A percentile compares a stretch with the other conserved stretches of the same genome.
Conservation (phyloP, 352 stramenopile genomes). For the Globisporangium abappressorium region DNA sequence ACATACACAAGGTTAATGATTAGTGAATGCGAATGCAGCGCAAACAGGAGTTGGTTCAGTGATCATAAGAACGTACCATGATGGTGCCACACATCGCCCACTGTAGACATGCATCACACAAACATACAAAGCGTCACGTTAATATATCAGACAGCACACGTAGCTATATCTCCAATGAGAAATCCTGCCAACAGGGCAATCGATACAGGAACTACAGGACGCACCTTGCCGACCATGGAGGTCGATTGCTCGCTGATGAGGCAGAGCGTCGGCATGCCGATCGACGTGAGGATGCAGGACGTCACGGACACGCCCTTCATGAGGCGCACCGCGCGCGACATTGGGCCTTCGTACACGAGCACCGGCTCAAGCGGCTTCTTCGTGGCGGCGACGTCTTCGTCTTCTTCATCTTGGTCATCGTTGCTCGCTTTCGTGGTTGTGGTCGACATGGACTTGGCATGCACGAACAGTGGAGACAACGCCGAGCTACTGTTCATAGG, state of each 20-base stretch:
- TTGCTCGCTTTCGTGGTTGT: neutral
- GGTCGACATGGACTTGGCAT: constrained; percentile 12
- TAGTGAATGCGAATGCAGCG: neutral
- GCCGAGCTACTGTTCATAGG: neutral
- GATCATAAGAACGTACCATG: constrained; percentile 40
- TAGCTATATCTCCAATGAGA: neutral
- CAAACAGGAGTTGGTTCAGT: neutral
- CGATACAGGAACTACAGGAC: neutral
- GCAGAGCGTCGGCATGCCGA: constrained; percentile 79
- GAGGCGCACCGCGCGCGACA: constrained; percentile 70
- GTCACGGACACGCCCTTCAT: constrained; percentile 89
- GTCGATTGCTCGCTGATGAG: constrained; percentile 68
- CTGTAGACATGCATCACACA: constrained; percentile 16
- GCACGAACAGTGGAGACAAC: neutral
- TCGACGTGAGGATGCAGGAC: constrained; percentile 73
- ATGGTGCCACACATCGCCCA: constrained; percentile 89
- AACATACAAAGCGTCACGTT: neutral
- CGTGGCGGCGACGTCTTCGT: neutral
- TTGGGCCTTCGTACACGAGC: constrained; percentile 67
- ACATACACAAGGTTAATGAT: neutral
- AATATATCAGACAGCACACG: neutral
- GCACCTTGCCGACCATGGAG: constrained; percentile 70
- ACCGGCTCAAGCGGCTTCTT: constrained; percentile 13
- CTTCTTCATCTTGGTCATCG: constrained; percentile 3
- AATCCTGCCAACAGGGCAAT: neutral